phyloP scores from a whole-genome alignment of 257 asterid genomes.

The Parsonsia alboflavescens region DNA sequence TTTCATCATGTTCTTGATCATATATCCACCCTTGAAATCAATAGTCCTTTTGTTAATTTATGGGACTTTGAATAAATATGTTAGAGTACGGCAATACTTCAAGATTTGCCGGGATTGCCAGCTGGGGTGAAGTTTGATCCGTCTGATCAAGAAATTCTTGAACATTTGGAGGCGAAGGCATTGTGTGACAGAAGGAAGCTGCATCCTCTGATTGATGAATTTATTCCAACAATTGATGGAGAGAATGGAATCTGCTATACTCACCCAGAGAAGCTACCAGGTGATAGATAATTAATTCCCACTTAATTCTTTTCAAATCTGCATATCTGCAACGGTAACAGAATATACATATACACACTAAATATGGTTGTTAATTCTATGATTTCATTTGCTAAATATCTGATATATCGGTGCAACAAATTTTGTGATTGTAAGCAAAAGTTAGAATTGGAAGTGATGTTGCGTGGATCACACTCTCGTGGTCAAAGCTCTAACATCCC shows the following conservation, averaged over 20 bases:
- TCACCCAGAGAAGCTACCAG: conserved; percentile 51
- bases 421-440: conserved; percentile 13
- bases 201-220: conserved; percentile 44
- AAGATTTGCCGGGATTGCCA: conserved; percentile 45
- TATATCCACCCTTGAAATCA: too few species aligned
- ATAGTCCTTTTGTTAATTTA: too few species aligned
- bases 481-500: not conserved
- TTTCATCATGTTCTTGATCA: too few species aligned
- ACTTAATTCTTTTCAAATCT: not conserved
- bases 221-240: conserved; percentile 44
- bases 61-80: too few species aligned
- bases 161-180: conserved; percentile 41
- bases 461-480: conserved; percentile 13
- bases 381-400: too few species aligned
- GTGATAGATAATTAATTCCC: conserved; percentile 14
- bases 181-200: conserved; percentile 22
- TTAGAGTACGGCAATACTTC: conserved; percentile 10
- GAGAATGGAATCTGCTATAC: conserved; percentile 52
- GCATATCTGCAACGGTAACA: not conserved
- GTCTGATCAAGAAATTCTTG: conserved; percentile 43
- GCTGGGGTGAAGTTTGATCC: conserved; percentile 58
- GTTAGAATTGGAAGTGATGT: conserved; percentile 7
- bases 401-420: too few species aligned
- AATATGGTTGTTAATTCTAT: not conserved
- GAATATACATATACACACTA: not conserved